phyloP scores from a whole-genome alignment of 1,284 basidiomycete species.

The Apiotrichum sp. region DNA sequence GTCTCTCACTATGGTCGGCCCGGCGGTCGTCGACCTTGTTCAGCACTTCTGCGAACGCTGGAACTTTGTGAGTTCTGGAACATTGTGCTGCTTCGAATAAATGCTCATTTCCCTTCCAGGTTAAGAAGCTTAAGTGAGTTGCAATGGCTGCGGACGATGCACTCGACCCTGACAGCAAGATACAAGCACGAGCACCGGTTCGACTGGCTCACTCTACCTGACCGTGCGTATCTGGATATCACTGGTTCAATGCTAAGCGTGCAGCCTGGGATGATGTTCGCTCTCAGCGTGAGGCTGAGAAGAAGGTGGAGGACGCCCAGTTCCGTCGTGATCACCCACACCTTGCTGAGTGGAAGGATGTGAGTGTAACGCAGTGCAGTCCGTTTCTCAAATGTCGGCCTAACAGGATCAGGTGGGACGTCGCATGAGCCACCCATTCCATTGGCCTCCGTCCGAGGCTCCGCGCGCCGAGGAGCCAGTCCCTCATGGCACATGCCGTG shows the following conservation, averaged over 20 bases:
- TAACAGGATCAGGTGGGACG: constrained; percentile 24
- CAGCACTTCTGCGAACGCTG: constrained; percentile 78
- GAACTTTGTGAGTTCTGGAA: constrained; percentile 41
- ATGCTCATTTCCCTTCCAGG: background rate
- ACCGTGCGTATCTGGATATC: constrained; percentile 39
- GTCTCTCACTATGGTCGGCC: constrained; percentile 71
- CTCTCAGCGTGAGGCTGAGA: constrained; percentile 26
- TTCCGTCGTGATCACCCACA: constrained; percentile 45
- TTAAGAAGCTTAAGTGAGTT: constrained; percentile 39
- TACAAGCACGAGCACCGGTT: constrained; percentile 52
- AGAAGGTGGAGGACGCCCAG: constrained; percentile 24
- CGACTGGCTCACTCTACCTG: constrained; percentile 78
- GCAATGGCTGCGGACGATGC: background rate
- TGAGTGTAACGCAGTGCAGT: constrained; percentile 5
- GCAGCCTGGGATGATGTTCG: constrained; percentile 39
- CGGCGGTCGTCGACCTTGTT: constrained; percentile 76
- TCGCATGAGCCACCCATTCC: constrained; percentile 44
- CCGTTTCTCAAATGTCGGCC: too few relatives aligned
- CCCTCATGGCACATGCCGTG: constrained; percentile 34
- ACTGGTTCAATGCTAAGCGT: constrained; percentile 1
- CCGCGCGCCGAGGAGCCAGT: constrained; percentile 39
- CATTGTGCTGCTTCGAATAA: background rate
- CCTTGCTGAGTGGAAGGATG: constrained; percentile 41
- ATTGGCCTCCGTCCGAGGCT: constrained; percentile 38
- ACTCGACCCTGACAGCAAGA: constrained; percentile 22